A percentile compares a stretch with the other conserved stretches of the same genome.
phyloP scores from a whole-genome alignment of 2,329 filamentous ascomycete species.

The Zopfia rhizophila region DNA sequence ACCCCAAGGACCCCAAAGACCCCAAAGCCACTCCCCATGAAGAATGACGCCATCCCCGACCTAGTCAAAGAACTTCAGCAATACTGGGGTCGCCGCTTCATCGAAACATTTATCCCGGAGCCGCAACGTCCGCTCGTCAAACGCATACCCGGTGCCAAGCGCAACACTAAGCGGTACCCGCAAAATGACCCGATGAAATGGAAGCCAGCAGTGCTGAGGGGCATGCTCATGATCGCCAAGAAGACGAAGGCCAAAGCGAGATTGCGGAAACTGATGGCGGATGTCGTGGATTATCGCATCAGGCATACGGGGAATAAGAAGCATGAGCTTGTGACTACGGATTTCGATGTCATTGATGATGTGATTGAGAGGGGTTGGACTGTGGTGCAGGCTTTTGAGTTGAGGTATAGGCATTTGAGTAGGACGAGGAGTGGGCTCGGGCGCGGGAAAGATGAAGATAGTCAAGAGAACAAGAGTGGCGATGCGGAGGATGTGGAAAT shows the following conservation, averaged over 20 bases:
- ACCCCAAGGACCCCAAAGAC: slow-evolving; percentile 18
- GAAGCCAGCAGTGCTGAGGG: slow-evolving; percentile 39
- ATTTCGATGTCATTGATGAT: slow-evolving; percentile 48
- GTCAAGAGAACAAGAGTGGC: slow-evolving; percentile 13
- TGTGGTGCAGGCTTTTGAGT: slow-evolving; percentile 32
- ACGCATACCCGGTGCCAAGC: slow-evolving; percentile 26
- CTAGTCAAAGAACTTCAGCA: slow-evolving; percentile 38
- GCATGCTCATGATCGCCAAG: slow-evolving; percentile 35
- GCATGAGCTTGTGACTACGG: slow-evolving; percentile 43
- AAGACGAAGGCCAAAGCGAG: slow-evolving; percentile 32
- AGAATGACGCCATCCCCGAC: slow-evolving; percentile 41
- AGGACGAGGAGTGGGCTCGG: slow-evolving; percentile 29
- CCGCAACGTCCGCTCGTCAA: slow-evolving; percentile 40
- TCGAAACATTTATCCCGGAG: slow-evolving; percentile 40
- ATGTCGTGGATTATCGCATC: slow-evolving; percentile 42
- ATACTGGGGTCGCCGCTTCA: slow-evolving; percentile 42
- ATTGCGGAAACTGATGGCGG: slow-evolving; percentile 37
- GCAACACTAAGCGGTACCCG: slow-evolving; percentile 28
- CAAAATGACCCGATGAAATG: slow-evolving; percentile 43
- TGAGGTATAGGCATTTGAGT: slow-evolving; percentile 45
- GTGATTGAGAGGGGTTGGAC: slow-evolving; percentile 39
- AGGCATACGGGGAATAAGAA: slow-evolving; percentile 44
- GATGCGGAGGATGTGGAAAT: slow-evolving; percentile 6
- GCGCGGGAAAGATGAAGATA: slow-evolving; percentile 18
- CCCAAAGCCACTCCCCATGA: slow-evolving; percentile 30